phyloP scores from a whole-genome alignment of 257 asterid genomes.

The Nicotiana knightiana region DNA sequence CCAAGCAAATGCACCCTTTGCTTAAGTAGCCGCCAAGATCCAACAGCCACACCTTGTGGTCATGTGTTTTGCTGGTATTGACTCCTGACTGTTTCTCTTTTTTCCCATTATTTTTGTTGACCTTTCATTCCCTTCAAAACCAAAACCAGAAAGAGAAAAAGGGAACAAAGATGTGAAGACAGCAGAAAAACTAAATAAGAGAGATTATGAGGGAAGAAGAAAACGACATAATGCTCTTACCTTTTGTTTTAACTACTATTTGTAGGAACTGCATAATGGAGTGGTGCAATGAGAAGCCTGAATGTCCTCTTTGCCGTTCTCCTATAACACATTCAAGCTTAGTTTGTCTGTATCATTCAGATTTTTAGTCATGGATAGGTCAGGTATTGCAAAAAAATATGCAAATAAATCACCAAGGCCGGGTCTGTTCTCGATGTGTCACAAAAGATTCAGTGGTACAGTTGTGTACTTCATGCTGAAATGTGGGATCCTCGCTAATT shows the following conservation, averaged over 20 bases:
- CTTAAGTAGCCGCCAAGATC: conserved; percentile 83
- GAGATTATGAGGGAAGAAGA: neutral
- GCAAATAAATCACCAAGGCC: neutral
- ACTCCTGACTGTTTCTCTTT: conserved; percentile 3
- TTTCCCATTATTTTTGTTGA: neutral
- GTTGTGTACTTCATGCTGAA: neutral
- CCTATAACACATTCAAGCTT: conserved; percentile 78
- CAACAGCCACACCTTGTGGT: conserved; percentile 97
- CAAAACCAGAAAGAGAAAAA: neutral
- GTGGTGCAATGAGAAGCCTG: conserved; percentile 99
- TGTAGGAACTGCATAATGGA: conserved; percentile 97
- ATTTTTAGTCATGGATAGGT: conserved; percentile 42
- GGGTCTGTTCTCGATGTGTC: neutral
- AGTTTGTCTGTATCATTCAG: conserved; percentile 85
- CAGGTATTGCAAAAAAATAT: neutral
- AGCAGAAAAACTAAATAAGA: neutral
- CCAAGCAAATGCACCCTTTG: conserved; percentile 93
- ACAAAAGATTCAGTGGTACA: neutral
- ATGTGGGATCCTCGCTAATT: neutral
- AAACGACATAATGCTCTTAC: neutral
- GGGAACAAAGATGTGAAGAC: neutral
- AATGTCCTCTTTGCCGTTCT: conserved; percentile 95
- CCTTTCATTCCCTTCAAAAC: neutral
- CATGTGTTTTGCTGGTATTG: conserved; percentile 95
- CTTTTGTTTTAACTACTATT: neutral